Conservation (phyloP, 345 rosid genomes). For the Citrus hindsii region DNA sequence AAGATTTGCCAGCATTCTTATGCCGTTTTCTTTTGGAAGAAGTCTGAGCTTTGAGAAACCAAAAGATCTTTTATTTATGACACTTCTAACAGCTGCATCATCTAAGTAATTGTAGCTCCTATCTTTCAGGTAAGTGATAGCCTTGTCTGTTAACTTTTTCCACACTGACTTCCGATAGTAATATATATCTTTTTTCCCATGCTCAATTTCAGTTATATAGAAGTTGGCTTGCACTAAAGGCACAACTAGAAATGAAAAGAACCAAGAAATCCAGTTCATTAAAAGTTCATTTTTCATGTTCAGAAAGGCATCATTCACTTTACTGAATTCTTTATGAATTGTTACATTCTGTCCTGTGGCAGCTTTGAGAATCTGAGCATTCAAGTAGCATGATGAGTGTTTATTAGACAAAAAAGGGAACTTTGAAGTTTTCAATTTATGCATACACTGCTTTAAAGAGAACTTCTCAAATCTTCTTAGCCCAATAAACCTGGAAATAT, state of each 20-base stretch:
- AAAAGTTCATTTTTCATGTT: slow-evolving; percentile 44
- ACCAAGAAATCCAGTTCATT: slow-evolving; percentile 76
- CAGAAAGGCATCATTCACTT: slow-evolving; percentile 21
- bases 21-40: slow-evolving; percentile 61
- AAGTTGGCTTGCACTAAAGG: slow-evolving; percentile 70
- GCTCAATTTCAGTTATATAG: slow-evolving; percentile 76
- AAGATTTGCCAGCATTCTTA: slow-evolving; percentile 67
- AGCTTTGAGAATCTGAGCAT: slow-evolving; percentile 19
- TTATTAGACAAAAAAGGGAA: slow-evolving; percentile 50
- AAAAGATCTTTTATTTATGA: slow-evolving; percentile 34
- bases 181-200: slow-evolving; percentile 51
- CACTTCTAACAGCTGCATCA: slow-evolving; percentile 35
- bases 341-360: slow-evolving; percentile 13
- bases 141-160: slow-evolving; percentile 44
- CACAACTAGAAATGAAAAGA: slow-evolving; percentile 60
- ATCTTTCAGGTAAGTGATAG: slow-evolving; percentile 35
- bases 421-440: slow-evolving; percentile 46
- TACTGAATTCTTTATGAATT: slow-evolving; percentile 16
- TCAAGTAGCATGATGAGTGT: slow-evolving; percentile 27
- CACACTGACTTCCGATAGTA: slow-evolving; percentile 72
- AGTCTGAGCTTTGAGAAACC: slow-evolving; percentile 72
- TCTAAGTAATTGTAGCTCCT: slow-evolving; percentile 38
- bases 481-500: slow-evolving; percentile 59
- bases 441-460: slow-evolving; percentile 56
- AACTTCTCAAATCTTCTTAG: slow-evolving; percentile 69